Base-by-base conservation (phyloP, 148 eudicot genomes). In the Cornus kousa region DNA sequence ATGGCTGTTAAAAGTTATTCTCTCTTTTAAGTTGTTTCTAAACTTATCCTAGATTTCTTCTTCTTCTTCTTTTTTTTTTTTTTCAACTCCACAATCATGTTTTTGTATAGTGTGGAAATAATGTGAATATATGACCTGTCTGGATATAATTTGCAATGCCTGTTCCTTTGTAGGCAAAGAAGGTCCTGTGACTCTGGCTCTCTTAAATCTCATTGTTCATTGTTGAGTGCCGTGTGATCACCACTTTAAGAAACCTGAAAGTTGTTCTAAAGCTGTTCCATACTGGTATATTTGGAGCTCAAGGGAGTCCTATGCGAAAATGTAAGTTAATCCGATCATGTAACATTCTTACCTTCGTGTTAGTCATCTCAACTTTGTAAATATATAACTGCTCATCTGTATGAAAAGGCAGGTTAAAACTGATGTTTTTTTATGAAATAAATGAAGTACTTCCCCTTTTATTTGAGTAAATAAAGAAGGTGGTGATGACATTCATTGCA, bases 151-250 rank as follows among this genome's bases (percentile, higher is more conserved):
- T 68, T 69, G 8, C 7, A 43, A 7, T 48, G 20, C 24, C 59
- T 74, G 37, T 19, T 65, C 72, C 28, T 62, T 46, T 88, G 84
- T 75, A 94, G 97, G 98, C 39, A 87, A 82, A 73, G 97, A 91
- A 88, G 98, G 98, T 57, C 91, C 91, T 5, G 79, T 92, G 82
- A 86, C 91, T 35, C 77, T 77, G 81, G 91, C 92, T 79, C 92
- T 91, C 17, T 79, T 87, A 72, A 77, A 88, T 50, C 92, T 91
- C 5, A 57, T 92, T 10, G 40, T 90, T 69, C 17, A 28, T 28
- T 28, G 28, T 28, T 28, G n/a, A n/a, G n/a, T n/a, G n/a, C n/a
- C n/a, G n/a, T n/a, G 16, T 14, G 17, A 53, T 53, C 17, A 14
- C 17, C 17, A 53, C 59, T 53, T 53, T 11, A 53, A 53, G 14